Evolutionary conservation across 805 yeast species (phyloP), one percentile per base, ranked within the genome.

Genomic region (Saccharomycopsis sp.): DNA sequence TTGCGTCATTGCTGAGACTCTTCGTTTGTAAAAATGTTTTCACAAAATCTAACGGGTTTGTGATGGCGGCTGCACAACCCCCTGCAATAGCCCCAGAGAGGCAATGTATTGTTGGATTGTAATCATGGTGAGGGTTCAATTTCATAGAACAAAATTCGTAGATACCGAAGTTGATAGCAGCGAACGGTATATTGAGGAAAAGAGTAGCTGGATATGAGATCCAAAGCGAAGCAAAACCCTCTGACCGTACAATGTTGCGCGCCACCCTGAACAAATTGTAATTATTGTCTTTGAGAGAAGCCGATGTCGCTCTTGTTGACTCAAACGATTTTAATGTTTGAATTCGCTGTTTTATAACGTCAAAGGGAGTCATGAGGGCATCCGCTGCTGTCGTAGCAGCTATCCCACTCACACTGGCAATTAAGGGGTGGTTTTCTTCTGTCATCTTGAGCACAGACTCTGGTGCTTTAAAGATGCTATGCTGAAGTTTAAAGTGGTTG

Each of bases 341-440:
- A 95, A 89, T 86, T 61, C 97, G 72, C 64, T 89, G 98, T 59
- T 89, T 89, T 45, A 92, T 67, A 20, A 89, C 94, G 55, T 89
- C 98, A 55, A 89, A 89, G 29, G 98, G 98, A 48, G 89, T 89
- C 96, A 89, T 88, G 50, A 92, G 67, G 2, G 96, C 96, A 60
- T 89, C 97, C 4, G 88, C 78, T 2, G 89, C 82, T 12, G 76
- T 75, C 3, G 96, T 89, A 13, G 96, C 97, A 8, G 82, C 78
- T n/a, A 25, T 9, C 10, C 87, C 80, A 48, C 97, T 97, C n/a
- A 96, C 89, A 17, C 77, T 53, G 16, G 94, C 81, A 5, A 95
- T n/a, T n/a, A n/a, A n/a, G n/a, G n/a, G n/a, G n/a, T n/a, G n/a
- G 88, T 50, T 83, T 80, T 27, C 81, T 52, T 16, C 95, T 92